These are phyloP conservation scores for Chenopodium berlandieri DNA, from an alignment of 148 eudicot genomes.

Conservation along the genomic window DNA sequence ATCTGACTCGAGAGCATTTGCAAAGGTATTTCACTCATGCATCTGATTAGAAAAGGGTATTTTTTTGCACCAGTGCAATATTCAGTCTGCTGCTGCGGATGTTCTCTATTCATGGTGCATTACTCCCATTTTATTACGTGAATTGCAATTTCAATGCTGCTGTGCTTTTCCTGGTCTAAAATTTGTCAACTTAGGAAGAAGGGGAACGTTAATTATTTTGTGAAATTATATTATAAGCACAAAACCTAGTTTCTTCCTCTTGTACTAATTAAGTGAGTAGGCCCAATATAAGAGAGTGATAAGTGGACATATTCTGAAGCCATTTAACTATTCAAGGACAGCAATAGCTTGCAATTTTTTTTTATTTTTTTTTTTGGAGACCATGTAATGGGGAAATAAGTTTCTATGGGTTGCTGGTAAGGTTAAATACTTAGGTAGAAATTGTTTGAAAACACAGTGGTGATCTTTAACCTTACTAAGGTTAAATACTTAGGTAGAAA, in stretches of 20 bases:
- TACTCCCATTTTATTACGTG: not conserved
- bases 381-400: not conserved
- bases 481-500: no score
- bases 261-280: not conserved
- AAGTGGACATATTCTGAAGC: not conserved
- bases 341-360: not conserved
- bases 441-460: no score
- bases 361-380: no score
- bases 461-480: not conserved
- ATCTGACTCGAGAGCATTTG: slow-evolving; percentile 82
- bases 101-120: not conserved
- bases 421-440: not conserved
- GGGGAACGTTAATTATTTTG: not conserved
- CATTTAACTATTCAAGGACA: not conserved
- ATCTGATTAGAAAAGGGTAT: not conserved
- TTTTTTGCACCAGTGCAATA: not conserved
- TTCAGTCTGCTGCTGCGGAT: not conserved
- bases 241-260: not conserved
- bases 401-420: not conserved
- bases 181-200: not conserved
- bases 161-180: not conserved
- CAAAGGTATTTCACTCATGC: slow-evolving; percentile 52
- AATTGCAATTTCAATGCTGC: not conserved
- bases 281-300: not conserved
- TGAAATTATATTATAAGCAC: not conserved